Evolutionary conservation across 371 early-diverging fungal genomes (phyloP).

Genomic region (Apophysomyces elegans): DNA sequence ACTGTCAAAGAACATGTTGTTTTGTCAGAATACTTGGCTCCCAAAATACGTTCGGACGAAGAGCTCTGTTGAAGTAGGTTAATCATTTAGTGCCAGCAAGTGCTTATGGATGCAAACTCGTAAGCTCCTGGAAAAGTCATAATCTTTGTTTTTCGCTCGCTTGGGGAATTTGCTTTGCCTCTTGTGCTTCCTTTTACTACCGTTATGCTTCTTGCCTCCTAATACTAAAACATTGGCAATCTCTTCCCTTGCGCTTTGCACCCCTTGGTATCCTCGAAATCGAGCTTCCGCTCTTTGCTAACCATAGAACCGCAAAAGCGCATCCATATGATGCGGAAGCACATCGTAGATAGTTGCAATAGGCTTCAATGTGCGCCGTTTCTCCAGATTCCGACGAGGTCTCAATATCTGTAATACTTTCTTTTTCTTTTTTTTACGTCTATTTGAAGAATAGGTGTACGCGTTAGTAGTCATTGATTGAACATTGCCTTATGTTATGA

Average conservation of each 20-base stretch:
- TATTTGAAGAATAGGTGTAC: conserved; percentile 5
- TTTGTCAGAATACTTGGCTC: no score
- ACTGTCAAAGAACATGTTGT: no score
- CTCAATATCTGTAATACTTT: neutral
- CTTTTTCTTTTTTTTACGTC: neutral
- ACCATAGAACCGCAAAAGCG: neutral
- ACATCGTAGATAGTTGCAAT: neutral
- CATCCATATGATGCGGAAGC: neutral
- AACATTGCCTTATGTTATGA: conserved; percentile 14
- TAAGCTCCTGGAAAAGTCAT: no score
- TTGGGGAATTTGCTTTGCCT: neutral
- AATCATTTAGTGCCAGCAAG: no score
- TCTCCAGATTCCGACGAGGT: neutral
- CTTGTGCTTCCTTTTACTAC: neutral
- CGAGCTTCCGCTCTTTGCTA: neutral
- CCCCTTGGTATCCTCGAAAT: conserved; percentile 18
- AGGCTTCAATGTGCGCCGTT: neutral
- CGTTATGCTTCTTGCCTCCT: conserved; percentile 16
- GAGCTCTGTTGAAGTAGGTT: no score
- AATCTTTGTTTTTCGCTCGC: no score
- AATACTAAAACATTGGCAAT: conserved; percentile 16
- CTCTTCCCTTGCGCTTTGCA: conserved; percentile 16
- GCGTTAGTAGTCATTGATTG: conserved; percentile 5
- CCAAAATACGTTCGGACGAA: no score
- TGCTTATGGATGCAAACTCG: no score